Evolutionary conservation across 352 stramenopile species (phyloP).

Genomic region (Pilasporangium apinafurcum): DNA sequence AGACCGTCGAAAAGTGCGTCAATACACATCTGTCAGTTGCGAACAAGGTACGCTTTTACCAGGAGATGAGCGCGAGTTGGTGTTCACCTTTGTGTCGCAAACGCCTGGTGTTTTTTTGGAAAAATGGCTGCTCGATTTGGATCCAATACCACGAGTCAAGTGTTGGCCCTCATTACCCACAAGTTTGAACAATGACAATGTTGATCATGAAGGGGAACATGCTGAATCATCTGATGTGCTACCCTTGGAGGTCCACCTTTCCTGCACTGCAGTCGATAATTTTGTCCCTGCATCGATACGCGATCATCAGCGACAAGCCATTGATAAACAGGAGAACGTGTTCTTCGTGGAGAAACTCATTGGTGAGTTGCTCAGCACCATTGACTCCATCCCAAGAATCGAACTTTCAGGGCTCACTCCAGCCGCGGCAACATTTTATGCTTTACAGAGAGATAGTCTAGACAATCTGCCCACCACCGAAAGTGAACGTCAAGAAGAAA

Average conservation of each 20-base stretch:
- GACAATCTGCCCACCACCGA: not conserved
- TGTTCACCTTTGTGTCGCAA: conserved; percentile 52
- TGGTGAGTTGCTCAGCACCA: conserved; percentile 32
- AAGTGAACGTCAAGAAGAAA: not conserved
- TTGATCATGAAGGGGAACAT: not conserved
- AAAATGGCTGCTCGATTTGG: conserved; percentile 60
- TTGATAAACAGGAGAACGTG: conserved; percentile 15
- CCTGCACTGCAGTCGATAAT: conserved; percentile 57
- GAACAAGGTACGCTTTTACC: conserved; percentile 44
- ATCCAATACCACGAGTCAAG: conserved; percentile 24
- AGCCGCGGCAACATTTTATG: conserved; percentile 1
- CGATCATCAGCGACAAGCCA: conserved; percentile 1
- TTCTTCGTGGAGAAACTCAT: conserved; percentile 58
- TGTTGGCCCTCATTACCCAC: too few relatives aligned
- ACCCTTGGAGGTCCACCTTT: conserved; percentile 30
- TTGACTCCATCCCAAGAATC: conserved; percentile 22
- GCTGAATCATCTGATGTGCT: not conserved
- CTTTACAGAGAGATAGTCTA: not conserved
- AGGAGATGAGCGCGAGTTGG: conserved; percentile 36
- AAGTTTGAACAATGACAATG: too few relatives aligned
- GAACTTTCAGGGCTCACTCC: conserved; percentile 26
- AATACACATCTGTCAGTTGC: conserved; percentile 38
- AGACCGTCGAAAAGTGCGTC: conserved; percentile 9
- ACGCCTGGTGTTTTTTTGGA: conserved; percentile 51
- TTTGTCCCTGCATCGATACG: conserved; percentile 29